Conservation (phyloP, 169 alveolate genomes). For the Amoebophrya sp. region DNA sequence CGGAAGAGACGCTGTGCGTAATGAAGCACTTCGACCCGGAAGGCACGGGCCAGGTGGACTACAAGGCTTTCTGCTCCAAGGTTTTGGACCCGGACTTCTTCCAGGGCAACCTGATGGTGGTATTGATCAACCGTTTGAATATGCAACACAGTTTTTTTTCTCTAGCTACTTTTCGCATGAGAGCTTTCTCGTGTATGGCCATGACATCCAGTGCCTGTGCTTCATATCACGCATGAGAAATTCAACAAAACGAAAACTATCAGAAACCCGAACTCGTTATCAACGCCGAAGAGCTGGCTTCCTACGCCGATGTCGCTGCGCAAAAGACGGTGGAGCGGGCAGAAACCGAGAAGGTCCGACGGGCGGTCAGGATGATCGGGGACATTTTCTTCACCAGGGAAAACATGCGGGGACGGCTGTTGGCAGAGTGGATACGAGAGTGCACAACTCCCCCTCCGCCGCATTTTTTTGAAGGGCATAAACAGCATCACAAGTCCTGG, state of each 20-base stretch:
- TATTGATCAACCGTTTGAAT: neutral
- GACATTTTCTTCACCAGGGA: neutral
- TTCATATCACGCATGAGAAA: no score
- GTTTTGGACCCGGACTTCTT: conserved; percentile 8
- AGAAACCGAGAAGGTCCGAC: conserved; percentile 9
- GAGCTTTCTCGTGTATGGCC: no score
- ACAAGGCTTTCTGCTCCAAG: neutral
- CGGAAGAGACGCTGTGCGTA: conserved; percentile 14
- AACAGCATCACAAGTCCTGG: no score
- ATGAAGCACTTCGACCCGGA: neutral
- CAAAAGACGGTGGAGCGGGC: neutral
- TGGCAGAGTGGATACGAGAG: neutral
- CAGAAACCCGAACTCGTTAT: neutral
- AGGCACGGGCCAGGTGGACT: neutral
- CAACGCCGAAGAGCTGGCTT: conserved; percentile 13
- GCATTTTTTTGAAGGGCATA: no score
- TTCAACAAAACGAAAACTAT: no score
- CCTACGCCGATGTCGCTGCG: conserved; percentile 8
- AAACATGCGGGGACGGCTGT: neutral
- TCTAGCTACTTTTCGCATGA: no score
- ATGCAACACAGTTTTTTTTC: no score
- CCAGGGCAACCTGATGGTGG: neutral
- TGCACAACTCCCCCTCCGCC: no score
- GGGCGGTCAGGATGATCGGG: neutral
- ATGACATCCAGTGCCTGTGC: no score